Base-by-base conservation (phyloP, 495 filamentous ascomycete genomes). In the Trichoderma asperelloides region DNA sequence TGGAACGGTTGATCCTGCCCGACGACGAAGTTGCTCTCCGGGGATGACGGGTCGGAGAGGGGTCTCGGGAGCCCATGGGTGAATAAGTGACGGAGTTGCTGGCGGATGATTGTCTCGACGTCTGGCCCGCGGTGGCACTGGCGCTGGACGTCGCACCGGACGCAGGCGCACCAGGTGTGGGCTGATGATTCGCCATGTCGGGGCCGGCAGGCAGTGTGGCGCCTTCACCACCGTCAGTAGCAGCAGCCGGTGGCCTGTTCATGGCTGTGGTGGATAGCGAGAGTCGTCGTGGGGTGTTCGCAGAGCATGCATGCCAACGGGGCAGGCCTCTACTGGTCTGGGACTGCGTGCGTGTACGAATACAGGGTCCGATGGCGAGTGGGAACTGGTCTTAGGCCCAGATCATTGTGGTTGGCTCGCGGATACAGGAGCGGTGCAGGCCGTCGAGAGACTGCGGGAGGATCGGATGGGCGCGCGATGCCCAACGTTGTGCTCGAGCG, bases 1-100 rank as follows among this genome's bases (percentile, higher is more conserved):
- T 80, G 63, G 74, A 76, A 21, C 75, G 69, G 57, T 28, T 63
- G 41, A 45, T 23, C 60, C 37, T 60, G 37, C 33, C 21, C 55
- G 57, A 30, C 55, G 57, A 16, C 8, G 67, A 41, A 37, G 21
- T 68, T 9, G 69, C 39, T 51, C 75, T 74, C 16, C 70, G 66
- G n/a, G 72, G 55, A 28, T 71, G 73, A 63, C 77, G 70, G 55
- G 69, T 72, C 21, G 79, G 79, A 39, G 79, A 81, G 1, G 75
- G 70, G 63, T 81, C 79, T 74, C 79, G 73, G 18, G 79, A 81
- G 43, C 76, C 68, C 45, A 63, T 66, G 18, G 79, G 78, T 25
- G 79, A 81, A 23, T 73, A 75, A 49, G 77, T 76, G 27, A 76
- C 66, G 30, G 79, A 81, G n/a, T 76, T 76, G 69, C 73, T 72